These are phyloP conservation scores for Besnoitia besnoiti DNA, from an alignment of 169 alveolate genomes.

Conservation along the genomic window DNA sequence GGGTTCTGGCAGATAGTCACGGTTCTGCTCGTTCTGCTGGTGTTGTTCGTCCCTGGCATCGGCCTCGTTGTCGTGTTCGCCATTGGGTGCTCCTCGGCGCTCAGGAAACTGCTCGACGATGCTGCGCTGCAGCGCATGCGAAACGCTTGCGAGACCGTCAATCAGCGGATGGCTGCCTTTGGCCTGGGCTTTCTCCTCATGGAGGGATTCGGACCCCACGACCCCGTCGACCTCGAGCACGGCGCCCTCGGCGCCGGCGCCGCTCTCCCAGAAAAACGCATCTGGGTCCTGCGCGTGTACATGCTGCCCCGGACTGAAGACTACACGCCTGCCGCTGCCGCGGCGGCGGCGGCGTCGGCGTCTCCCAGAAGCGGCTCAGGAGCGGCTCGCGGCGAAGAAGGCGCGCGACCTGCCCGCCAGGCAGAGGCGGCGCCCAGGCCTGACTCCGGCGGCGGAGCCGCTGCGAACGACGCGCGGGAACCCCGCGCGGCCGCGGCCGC, in stretches of 20 bases:
- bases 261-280: background rate
- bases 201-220: background rate
- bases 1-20: background rate
- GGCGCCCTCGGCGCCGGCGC: background rate
- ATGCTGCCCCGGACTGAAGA: background rate
- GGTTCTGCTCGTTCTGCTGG: background rate
- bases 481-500: too few species aligned
- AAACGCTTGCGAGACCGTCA: background rate
- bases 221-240: background rate
- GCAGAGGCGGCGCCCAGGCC: background rate
- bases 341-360: background rate
- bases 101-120: background rate
- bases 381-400: background rate
- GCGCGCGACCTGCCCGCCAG: background rate
- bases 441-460: background rate
- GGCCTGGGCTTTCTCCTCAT: background rate
- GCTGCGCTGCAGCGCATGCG: slow-evolving; percentile 17
- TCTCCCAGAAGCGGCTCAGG: background rate
- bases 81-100: background rate
- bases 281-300: slow-evolving; percentile 1
- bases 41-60: background rate
- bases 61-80: background rate
- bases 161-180: background rate
- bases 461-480: background rate
- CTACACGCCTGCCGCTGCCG: background rate